A percentile compares a stretch with the other conserved stretches of the same genome.
phyloP scores from a whole-genome alignment of 2,329 filamentous ascomycete species.

The Orbilia quercus region DNA sequence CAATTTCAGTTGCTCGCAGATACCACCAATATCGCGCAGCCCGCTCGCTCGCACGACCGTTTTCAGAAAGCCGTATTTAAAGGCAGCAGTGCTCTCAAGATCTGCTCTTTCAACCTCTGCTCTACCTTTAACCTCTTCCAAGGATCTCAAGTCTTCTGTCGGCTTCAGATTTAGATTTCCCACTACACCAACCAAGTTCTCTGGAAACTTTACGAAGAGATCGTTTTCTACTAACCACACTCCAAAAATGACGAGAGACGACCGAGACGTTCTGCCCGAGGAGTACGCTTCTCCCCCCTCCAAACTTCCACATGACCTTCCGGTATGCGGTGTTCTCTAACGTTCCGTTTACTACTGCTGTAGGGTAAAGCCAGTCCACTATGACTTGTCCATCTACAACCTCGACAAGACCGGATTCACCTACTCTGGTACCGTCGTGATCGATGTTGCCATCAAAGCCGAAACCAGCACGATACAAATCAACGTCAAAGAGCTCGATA shows the following conservation, averaged over 20 bases:
- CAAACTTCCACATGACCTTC: not conserved
- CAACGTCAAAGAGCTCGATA: slow-evolving; percentile 85
- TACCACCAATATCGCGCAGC: slow-evolving; percentile 48
- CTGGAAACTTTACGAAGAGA: slow-evolving; percentile 9
- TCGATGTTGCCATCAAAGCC: slow-evolving; percentile 78
- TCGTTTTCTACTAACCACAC: slow-evolving; percentile 11
- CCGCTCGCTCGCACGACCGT: slow-evolving; percentile 39
- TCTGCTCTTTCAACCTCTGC: slow-evolving; percentile 4
- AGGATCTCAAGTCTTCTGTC: slow-evolving; percentile 3
- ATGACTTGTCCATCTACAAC: slow-evolving; percentile 82
- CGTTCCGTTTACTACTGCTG: not conserved
- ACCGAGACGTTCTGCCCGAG: slow-evolving; percentile 54
- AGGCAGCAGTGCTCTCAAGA: slow-evolving; percentile 3
- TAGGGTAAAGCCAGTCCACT: slow-evolving; percentile 84
- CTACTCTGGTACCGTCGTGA: slow-evolving; percentile 86
- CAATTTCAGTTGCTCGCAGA: slow-evolving; percentile 35
- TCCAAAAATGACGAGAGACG: slow-evolving; percentile 49
- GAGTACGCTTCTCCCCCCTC: slow-evolving; percentile 35
- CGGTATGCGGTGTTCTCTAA: not conserved
- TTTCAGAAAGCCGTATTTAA: slow-evolving; percentile 44
- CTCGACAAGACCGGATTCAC: slow-evolving; percentile 79
- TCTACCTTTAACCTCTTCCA: slow-evolving; percentile 1
- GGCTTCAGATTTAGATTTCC: slow-evolving; percentile 10
- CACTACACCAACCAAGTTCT: slow-evolving; percentile 12
- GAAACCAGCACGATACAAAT: slow-evolving; percentile 80